Conservation (phyloP, 495 filamentous ascomycete species). For the Tuber aestivum region DNA sequence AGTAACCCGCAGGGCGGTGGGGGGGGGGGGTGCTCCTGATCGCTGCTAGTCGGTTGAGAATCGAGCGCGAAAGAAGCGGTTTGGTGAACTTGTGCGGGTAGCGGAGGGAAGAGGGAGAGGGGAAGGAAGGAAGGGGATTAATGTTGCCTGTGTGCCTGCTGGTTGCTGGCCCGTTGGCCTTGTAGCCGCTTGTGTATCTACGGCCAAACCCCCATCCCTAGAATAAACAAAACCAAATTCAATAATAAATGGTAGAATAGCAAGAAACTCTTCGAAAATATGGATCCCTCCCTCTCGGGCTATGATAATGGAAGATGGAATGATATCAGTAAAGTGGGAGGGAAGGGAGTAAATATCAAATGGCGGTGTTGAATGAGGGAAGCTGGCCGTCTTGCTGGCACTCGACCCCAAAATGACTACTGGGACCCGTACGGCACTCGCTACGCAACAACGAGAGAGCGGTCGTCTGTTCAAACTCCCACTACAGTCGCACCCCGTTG, state of each 20-base stretch:
- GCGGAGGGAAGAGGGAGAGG: slow-evolving; percentile 14
- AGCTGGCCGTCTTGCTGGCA: slow-evolving; percentile 6
- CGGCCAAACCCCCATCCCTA: neutral
- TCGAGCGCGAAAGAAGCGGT: slow-evolving; percentile 14
- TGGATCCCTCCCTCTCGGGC: neutral
- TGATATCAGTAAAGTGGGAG: neutral
- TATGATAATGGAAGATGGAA: neutral
- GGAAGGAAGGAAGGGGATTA: slow-evolving; percentile 21
- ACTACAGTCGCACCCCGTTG: no score
- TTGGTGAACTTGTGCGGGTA: slow-evolving; percentile 22
- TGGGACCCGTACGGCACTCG: neutral
- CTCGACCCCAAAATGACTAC: neutral
- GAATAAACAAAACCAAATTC: neutral
- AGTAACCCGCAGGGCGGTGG: slow-evolving; percentile 5
- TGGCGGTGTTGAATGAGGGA: neutral
- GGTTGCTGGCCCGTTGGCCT: slow-evolving; percentile 15
- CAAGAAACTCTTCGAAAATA: neutral
- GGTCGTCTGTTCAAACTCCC: no score
- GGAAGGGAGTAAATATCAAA: slow-evolving; percentile 3
- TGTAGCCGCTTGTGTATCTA: slow-evolving; percentile 25
- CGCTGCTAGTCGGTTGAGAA: slow-evolving; percentile 1
- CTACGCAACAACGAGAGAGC: neutral
- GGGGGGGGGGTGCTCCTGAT: slow-evolving; percentile 4
- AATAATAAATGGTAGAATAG: neutral
- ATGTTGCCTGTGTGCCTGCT: slow-evolving; percentile 16